A percentile compares a stretch with the other conserved stretches of the same genome.
Conservation (phyloP, 805 yeast genomes). For the Komagataella populi region DNA sequence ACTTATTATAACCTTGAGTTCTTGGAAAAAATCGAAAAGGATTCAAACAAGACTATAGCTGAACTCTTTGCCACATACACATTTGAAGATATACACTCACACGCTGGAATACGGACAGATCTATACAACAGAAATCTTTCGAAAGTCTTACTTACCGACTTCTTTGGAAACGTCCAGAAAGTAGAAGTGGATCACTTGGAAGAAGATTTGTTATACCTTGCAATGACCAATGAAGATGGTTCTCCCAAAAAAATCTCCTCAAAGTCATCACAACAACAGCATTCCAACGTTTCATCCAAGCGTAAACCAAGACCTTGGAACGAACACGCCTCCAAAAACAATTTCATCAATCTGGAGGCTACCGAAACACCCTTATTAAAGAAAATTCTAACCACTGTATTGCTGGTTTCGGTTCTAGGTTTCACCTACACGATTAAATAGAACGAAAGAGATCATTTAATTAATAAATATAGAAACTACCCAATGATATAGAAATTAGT, state of each 20-base stretch:
- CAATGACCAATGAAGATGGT: conserved; percentile 19
- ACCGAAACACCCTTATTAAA: background rate
- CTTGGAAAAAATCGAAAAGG: conserved; percentile 65
- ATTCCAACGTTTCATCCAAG: background rate
- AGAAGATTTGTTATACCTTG: conserved; percentile 26
- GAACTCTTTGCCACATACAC: conserved; percentile 80
- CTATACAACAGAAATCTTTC: conserved; percentile 50
- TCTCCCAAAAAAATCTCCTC: background rate
- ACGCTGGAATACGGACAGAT: conserved; percentile 87
- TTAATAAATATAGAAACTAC: background rate
- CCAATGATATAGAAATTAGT: background rate
- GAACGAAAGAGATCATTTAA: background rate
- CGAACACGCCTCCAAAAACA: background rate
- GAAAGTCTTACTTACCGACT: conserved; percentile 76
- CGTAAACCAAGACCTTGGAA: background rate
- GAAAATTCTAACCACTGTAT: background rate
- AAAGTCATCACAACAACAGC: background rate
- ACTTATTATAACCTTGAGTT: conserved; percentile 86
- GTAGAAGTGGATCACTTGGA: conserved; percentile 46
- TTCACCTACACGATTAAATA: background rate
- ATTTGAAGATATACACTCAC: conserved; percentile 75
- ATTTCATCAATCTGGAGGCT: background rate
- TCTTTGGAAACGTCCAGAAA: conserved; percentile 85
- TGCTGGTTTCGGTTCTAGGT: background rate
- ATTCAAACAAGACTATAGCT: conserved; percentile 61